phyloP scores from a whole-genome alignment of 805 yeast genomes.

The Pichia ethanolica region DNA sequence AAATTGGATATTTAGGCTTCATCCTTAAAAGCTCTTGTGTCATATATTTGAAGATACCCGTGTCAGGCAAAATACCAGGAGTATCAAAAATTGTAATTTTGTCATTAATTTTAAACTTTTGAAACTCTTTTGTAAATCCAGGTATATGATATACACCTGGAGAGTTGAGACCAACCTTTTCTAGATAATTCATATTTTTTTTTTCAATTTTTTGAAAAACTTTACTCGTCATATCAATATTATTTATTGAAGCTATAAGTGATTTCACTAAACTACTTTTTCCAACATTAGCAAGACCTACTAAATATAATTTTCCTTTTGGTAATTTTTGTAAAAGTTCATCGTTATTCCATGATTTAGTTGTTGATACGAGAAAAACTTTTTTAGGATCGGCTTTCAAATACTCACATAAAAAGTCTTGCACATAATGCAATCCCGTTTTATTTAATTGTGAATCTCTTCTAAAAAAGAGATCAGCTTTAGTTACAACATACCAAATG shows the following conservation, averaged over 20 bases:
- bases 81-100: slow-evolving; percentile 31
- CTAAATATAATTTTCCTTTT: slow-evolving; percentile 35
- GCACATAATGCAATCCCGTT: slow-evolving; percentile 26
- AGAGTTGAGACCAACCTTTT: slow-evolving; percentile 12
- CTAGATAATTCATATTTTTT: slow-evolving; percentile 17
- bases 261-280: slow-evolving; percentile 55
- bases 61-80: slow-evolving; percentile 36
- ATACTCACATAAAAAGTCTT: slow-evolving; percentile 24
- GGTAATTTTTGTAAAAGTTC: slow-evolving; percentile 33
- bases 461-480: slow-evolving; percentile 30
- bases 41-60: slow-evolving; percentile 27
- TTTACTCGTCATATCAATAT: slow-evolving; percentile 10
- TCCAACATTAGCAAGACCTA: slow-evolving; percentile 67
- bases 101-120: slow-evolving; percentile 26
- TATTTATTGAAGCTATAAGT: slow-evolving; percentile 19
- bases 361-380: slow-evolving; percentile 45
- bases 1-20: slow-evolving; percentile 7
- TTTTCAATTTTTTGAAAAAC: slow-evolving; percentile 18
- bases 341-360: slow-evolving; percentile 44
- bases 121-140: slow-evolving; percentile 57
- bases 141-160: slow-evolving; percentile 52
- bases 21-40: slow-evolving; percentile 10
- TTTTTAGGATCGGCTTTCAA: slow-evolving; percentile 25
- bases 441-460: slow-evolving; percentile 16
- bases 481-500: slow-evolving; percentile 36